A percentile compares a stretch with the other conserved stretches of the same genome.
Evolutionary conservation across 73 alveolate species (phyloP).

Genomic region (Symbiodinium natans): DNA sequence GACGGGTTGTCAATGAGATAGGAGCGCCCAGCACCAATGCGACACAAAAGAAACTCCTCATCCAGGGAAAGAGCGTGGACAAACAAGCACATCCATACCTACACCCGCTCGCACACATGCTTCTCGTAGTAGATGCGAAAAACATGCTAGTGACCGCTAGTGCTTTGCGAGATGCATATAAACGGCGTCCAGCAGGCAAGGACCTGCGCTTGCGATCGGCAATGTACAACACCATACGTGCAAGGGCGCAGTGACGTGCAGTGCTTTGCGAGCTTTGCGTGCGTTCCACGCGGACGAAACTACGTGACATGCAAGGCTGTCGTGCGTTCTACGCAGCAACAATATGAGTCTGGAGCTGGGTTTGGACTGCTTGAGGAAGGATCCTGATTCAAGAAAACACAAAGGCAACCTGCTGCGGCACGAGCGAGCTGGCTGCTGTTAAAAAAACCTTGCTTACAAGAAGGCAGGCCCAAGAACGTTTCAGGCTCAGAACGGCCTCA

Average conservation of each 20-base stretch:
- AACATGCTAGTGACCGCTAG: neutral
- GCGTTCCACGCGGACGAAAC: too few species aligned
- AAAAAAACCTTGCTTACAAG: too few species aligned
- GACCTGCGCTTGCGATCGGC: conserved; percentile 19
- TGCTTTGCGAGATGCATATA: conserved; percentile 17
- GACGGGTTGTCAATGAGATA: conserved; percentile 54
- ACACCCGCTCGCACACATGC: neutral
- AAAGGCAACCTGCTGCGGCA: neutral
- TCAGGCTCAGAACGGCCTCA: too few species aligned
- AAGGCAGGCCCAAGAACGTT: too few species aligned
- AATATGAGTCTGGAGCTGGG: too few species aligned
- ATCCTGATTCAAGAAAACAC: neutral
- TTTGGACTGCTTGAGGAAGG: neutral
- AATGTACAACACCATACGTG: neutral
- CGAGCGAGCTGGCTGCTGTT: too few species aligned
- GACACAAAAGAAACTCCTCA: conserved; percentile 75
- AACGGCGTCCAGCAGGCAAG: conserved; percentile 74
- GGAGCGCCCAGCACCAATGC: conserved; percentile 93
- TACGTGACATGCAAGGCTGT: too few species aligned
- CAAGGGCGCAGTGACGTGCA: neutral
- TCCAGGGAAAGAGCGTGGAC: neutral
- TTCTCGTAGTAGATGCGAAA: too few species aligned
- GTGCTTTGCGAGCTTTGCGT: too few species aligned
- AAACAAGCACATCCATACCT: neutral
- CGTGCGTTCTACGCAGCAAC: too few species aligned